These are phyloP conservation scores for Stemphylium vesicarium DNA, from an alignment of 2,329 filamentous ascomycete species.

Conservation along the genomic window DNA sequence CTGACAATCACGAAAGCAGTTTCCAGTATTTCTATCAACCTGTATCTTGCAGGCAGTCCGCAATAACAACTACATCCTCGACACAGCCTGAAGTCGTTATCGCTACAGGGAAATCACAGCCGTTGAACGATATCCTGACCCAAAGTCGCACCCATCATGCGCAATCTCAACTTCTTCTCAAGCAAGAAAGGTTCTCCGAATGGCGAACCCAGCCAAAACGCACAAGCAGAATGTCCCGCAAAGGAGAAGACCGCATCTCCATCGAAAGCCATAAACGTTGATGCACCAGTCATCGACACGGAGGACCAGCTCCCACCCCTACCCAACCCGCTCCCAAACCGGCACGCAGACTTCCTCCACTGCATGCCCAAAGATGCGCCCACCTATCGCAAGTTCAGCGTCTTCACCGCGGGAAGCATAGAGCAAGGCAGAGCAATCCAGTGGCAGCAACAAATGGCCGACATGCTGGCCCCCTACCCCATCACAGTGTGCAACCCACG, in stretches of 20 bases:
- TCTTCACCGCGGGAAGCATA: constrained; percentile 68
- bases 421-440: constrained; percentile 53
- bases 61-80: constrained; percentile 19
- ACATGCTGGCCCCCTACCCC: constrained; percentile 50
- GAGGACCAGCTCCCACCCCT: not conserved
- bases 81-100: not conserved
- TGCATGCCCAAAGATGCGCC: not conserved
- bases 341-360: not conserved
- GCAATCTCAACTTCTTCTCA: too few species aligned
- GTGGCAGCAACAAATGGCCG: constrained; percentile 60
- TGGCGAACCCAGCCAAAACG: too few species aligned
- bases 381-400: constrained; percentile 22
- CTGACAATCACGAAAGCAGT: constrained; percentile 14
- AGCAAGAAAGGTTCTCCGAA: too few species aligned
- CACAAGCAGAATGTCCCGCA: too few species aligned
- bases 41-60: constrained; percentile 11
- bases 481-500: constrained; percentile 66
- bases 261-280: not conserved
- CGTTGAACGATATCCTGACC: not conserved
- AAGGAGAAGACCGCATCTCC: too few species aligned
- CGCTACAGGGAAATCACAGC: constrained; percentile 8
- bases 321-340: not conserved
- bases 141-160: too few species aligned
- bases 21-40: constrained; percentile 11
- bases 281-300: not conserved